These are phyloP conservation scores for Fusarium tupiense DNA, from an alignment of 2,329 filamentous ascomycete genomes.

Conservation along the genomic window DNA sequence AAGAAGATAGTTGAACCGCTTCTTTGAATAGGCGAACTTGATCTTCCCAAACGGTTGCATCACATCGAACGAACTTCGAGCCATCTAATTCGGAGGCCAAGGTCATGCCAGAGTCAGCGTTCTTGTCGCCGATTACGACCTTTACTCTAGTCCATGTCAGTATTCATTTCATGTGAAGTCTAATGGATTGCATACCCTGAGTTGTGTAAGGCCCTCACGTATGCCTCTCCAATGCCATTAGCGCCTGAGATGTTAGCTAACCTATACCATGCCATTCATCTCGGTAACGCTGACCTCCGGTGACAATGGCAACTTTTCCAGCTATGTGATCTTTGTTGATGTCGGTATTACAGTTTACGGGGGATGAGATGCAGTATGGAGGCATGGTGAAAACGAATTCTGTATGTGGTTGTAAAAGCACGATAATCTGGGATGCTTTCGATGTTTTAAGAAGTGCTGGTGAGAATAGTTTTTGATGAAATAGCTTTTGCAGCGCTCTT, in stretches of 20 bases:
- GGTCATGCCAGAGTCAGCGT: rapidly evolving
- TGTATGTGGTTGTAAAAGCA: rapidly evolving
- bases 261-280: not conserved
- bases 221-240: not conserved
- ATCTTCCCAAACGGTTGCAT: not conserved
- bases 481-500: rapidly evolving
- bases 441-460: not conserved
- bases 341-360: no score
- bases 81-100: not conserved
- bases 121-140: not conserved
- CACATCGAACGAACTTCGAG: not conserved
- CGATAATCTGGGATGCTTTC: rapidly evolving
- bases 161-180: rapidly evolving
- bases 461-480: rapidly evolving
- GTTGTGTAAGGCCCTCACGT: not conserved
- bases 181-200: not conserved
- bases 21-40: not conserved
- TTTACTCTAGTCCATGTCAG: not conserved
- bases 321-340: no score
- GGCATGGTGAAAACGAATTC: not conserved
- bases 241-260: not conserved
- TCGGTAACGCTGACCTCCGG: not conserved
- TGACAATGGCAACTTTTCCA: not conserved
- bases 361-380: not conserved
- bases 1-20: not conserved